Evolutionary conservation across 2,329 filamentous ascomycete species (phyloP), one percentile per base, ranked within the genome.

Genomic region (Cordyceps militaris): DNA sequence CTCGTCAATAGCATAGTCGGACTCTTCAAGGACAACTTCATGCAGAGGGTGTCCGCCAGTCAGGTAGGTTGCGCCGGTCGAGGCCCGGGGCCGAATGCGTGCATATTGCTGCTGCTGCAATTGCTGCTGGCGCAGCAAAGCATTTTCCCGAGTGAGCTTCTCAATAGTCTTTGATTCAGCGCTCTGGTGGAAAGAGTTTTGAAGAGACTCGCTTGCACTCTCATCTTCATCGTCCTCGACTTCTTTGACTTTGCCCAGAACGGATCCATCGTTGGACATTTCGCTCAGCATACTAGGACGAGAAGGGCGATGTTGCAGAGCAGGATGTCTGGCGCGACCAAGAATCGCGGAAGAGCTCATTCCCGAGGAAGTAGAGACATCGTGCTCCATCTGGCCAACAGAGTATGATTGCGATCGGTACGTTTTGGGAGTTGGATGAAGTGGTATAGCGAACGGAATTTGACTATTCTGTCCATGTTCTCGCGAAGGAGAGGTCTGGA

Each of bases 381-480:
- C 89, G 1, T 86, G 81, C 55, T 96, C 91, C 60, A 91, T 78
- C 69, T 97, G 92, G 4, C 92, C 92, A 49, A 96, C 93, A 0
- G 93, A 97, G 71, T 97, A 97, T 4, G 94, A 97, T 71, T 97
- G 91, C 6, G 94, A 99, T 44, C 94, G 86, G 66, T 96, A 94
- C 1, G 90, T 91, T 72, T 97, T 97, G 1, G 89, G 89, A 0
- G 90, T 94, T 1, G 93, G 91, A 62, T 96, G 89, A 21, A 96
- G 78, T 4, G 91, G 91, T 63, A 96, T 95, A 7, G 89, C 82
- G 66, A 96, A 96, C 1, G 91, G 89, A 56, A 96, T 88, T 61
- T 93, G 84, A 63, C 79, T 72, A 61, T 81, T 86, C 43, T 76
- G 75, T 34, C 71, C 79, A 64, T 70, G 79, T 64, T 81, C 81